A percentile compares a stretch with the other conserved stretches of the same genome.
Evolutionary conservation across 306 rosid genomes (phyloP).

Genomic region (Rosa rugosa): DNA sequence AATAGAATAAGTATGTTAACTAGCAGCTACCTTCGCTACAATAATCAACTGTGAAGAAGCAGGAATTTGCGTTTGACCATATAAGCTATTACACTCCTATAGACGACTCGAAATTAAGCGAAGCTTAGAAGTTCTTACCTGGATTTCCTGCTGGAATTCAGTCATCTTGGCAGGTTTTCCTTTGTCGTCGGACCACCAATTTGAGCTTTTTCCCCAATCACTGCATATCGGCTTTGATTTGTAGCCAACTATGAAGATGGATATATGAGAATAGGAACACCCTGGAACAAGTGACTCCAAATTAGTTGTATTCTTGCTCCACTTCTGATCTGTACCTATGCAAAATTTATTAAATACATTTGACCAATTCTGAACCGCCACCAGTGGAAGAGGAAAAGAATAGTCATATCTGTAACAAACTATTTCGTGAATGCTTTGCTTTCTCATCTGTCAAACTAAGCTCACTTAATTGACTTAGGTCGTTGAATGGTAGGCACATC

Average conservation of each 20-base stretch:
- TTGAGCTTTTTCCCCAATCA: neutral
- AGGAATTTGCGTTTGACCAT: neutral
- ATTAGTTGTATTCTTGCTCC: neutral
- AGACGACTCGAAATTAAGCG: neutral
- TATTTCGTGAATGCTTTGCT: neutral
- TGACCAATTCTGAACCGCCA: neutral
- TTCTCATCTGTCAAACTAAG: neutral
- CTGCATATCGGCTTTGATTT: neutral
- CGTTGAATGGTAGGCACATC: slow-evolving; percentile 14
- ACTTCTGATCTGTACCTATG: neutral
- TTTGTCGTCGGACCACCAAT: neutral
- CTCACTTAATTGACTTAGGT: neutral
- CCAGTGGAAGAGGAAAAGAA: neutral
- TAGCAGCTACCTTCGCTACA: neutral
- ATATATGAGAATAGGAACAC: neutral
- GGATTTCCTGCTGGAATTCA: neutral
- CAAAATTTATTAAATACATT: neutral
- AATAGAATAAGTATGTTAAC: neutral
- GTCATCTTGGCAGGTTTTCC: neutral
- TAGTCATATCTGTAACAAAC: neutral
- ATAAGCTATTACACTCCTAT: neutral
- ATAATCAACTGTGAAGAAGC: neutral
- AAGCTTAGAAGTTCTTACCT: neutral
- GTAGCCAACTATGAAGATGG: neutral
- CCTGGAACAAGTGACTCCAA: neutral